Evolutionary conservation across 1,284 basidiomycete genomes (phyloP), one percentile per base, ranked within the genome.

Genomic region (Cutaneotrichosporon cyanovorans): DNA sequence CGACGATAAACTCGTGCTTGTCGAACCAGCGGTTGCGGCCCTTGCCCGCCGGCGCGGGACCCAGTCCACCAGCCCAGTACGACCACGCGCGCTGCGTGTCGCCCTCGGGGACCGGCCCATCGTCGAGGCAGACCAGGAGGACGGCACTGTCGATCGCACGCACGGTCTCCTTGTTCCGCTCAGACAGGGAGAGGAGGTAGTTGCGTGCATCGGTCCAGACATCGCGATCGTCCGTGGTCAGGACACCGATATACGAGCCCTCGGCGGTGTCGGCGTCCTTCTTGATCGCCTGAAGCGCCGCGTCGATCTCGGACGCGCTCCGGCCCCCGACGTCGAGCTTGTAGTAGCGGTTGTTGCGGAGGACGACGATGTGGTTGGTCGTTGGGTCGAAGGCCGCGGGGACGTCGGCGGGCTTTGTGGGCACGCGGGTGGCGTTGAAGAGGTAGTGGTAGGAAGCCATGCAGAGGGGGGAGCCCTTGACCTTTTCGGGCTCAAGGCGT

Each of bases 391-490:
- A 93, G 69, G 91, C 91, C 50, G 73, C 73, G 4, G 89, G 88
- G 0, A 81, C 85, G 67, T 98, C 93, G 8, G 83, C 80, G 0
- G 86, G 85, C 58, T 84, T 83, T 46, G 77, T 78, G 4, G 93
- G 95, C 67, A 91, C 84, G 22, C 93, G 83, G 37, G 79, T 82
- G 4, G 90, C 77, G 72, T 97, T 95, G 80, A 98, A 96, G 77
- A 91, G 77, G 84, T 89, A 92, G 69, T 88, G 84, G 80, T 93
- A 96, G n/a, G 89, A 90, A 3, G 77, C 78, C 87, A 93, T 93
- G 73, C 86, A 86, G n/a, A 98, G 75, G 2, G 92, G 88, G 15
- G 78, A 77, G 1, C 81, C 80, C 45, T 84, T 83, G 38, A 85
- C 80, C 72, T 84, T 90, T 65, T 98, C 93, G 2, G 93, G 93